phyloP scores from a whole-genome alignment of 2,329 filamentous ascomycete species.

The Aspergillus fijiensis region DNA sequence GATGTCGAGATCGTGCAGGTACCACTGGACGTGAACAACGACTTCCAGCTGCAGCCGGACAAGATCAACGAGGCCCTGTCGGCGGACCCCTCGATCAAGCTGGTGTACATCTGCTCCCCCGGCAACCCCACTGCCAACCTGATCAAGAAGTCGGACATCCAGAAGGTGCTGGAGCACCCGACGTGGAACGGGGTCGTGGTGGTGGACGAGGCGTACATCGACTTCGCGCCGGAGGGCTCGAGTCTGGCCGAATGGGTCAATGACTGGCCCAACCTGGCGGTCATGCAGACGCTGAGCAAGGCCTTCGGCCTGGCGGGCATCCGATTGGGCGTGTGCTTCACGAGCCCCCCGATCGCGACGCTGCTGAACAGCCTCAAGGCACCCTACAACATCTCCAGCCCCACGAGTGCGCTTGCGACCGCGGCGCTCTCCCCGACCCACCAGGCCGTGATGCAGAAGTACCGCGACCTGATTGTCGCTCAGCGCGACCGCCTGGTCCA shows the following conservation, averaged over 20 bases:
- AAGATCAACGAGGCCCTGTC: conserved; percentile 67
- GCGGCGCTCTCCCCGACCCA: conserved; percentile 69
- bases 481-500: conserved; percentile 75
- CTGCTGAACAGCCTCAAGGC: conserved; percentile 92
- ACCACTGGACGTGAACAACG: conserved; percentile 70
- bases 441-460: conserved; percentile 68
- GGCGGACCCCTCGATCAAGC: conserved; percentile 68
- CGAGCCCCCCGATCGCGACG: conserved; percentile 68
- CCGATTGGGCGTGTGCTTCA: conserved; percentile 81
- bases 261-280: conserved; percentile 92
- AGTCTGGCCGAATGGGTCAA: conserved; percentile 88
- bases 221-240: conserved; percentile 77
- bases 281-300: conserved; percentile 98
- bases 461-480: conserved; percentile 66
- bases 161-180: conserved; percentile 73
- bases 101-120: conserved; percentile 90
- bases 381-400: conserved; percentile 91
- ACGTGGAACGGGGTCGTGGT: conserved; percentile 95
- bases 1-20: conserved; percentile 83
- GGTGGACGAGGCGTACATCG: conserved; percentile 94
- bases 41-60: conserved; percentile 71
- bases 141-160: conserved; percentile 72
- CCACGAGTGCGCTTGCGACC: conserved; percentile 76
- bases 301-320: conserved; percentile 96
- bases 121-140: conserved; percentile 89